Evolutionary conservation across 352 stramenopile species (phyloP), one percentile per base, ranked within the genome.

Genomic region (Saprolegnia parasitica): DNA sequence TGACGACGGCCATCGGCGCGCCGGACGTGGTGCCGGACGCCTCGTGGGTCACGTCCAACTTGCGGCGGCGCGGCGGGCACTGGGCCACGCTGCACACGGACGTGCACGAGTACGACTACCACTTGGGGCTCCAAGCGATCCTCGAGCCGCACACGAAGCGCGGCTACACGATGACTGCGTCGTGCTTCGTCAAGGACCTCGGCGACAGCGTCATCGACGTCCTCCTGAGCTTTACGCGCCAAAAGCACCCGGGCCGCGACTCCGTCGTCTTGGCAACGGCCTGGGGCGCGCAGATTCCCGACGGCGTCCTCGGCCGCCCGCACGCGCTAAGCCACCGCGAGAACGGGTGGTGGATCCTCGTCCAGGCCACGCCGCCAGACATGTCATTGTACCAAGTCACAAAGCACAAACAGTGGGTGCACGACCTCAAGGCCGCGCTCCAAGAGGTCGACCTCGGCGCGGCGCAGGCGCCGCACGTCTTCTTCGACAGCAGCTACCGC

Each of bases 301-400:
- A 60, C 35, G 52, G 52, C 52, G 24, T 60, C 35, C 24, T n/a
- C 11, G 52, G 35, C 11, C 52, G 52, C 13, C 52, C 52, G 11
- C 52, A 60, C 20, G 52, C 35, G 13, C 52, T 60, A 2, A 9
- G 24, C n/a, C 52, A 60, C 20, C 52, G 52, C 24, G 52, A 60
- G 20, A 60, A 60, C 35, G 52, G 52, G 3, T 60, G 52, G 52
- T 60, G 52, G 52, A 60, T 60, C 35, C 13, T 60, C 3, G 3
- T 60, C 13, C 52, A 60, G 11, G 52, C 52, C 11, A 60, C 35
- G 35, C 4, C 35, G 20, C 52, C 52, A 2, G 52, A 60, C 35
- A 60, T 60, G 52, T 60, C 52, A 1, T n/a, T 60, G 52, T 60
- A 60, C 35, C 52, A 60, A 60, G 52, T 60, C 24, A 60, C 52